A percentile compares a stretch with the other conserved stretches of the same genome.
Evolutionary conservation across 192 early-diverging fungal species (phyloP).

Genomic region (Backusella sp.): DNA sequence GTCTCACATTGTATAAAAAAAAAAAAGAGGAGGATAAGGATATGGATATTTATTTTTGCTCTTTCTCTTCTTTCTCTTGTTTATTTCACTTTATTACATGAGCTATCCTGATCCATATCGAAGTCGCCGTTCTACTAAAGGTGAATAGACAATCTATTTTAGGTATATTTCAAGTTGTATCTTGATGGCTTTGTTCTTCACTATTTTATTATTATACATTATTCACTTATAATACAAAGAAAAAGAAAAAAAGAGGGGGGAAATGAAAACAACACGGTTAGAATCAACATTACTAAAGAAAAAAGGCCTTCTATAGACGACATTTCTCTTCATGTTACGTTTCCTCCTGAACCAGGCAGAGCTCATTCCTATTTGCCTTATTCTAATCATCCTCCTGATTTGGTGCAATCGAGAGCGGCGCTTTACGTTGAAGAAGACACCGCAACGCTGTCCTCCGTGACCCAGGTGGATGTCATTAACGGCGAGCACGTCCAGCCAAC

Average conservation of each 20-base stretch:
- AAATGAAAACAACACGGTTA: background rate
- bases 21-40: background rate
- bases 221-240: background rate
- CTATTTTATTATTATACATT: background rate
- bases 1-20: constrained; percentile 1
- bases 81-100: background rate
- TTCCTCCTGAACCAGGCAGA: background rate
- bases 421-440: constrained; percentile 27
- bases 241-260: background rate
- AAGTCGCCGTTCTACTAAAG: constrained; percentile 10
- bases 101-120: constrained; percentile 7
- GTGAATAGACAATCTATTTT: constrained; percentile 9
- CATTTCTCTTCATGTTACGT: background rate
- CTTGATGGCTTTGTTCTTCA: background rate
- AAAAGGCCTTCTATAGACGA: background rate
- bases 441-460: background rate
- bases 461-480: constrained; percentile 8
- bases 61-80: background rate
- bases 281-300: background rate
- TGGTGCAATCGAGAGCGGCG: constrained; percentile 4
- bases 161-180: background rate
- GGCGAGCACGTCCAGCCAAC: constrained; percentile 1
- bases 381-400: constrained; percentile 15
- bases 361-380: constrained; percentile 27
- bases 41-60: too few species aligned